These are phyloP conservation scores for Dendrobium nobile DNA, from an alignment of 106 monocot species.

Conservation along the genomic window DNA sequence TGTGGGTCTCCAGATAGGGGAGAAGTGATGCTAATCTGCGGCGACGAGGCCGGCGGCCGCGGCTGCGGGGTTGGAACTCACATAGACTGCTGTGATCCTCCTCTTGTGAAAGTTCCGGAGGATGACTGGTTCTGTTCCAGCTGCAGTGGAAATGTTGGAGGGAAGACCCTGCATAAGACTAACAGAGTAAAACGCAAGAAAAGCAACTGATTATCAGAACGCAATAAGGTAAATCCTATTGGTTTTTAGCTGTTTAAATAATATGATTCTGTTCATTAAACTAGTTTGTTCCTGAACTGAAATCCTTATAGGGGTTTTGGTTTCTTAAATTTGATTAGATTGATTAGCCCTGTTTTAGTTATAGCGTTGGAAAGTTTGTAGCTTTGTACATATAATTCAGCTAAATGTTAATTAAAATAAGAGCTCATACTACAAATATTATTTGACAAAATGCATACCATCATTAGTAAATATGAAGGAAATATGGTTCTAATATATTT, in stretches of 20 bases:
- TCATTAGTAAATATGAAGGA: too few species aligned
- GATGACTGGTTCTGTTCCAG: slow-evolving; percentile 73
- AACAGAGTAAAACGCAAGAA: slow-evolving; percentile 9
- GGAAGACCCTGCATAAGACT: background rate
- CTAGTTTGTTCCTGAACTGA: background rate
- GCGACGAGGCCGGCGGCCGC: slow-evolving; percentile 34
- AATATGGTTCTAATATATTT: too few species aligned
- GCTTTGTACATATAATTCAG: background rate
- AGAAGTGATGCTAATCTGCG: slow-evolving; percentile 84
- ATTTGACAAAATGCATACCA: too few species aligned
- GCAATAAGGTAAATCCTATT: background rate
- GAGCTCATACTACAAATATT: too few species aligned
- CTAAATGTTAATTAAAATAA: too few species aligned
- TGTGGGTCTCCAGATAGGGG: slow-evolving; percentile 48
- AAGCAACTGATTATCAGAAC: background rate
- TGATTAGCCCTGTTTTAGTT: background rate
- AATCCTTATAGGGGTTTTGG: background rate
- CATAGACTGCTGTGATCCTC: slow-evolving; percentile 78
- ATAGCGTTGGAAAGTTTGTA: background rate
- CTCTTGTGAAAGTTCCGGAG: slow-evolving; percentile 49
- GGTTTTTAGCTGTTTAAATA: background rate
- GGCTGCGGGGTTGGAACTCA: slow-evolving; percentile 83
- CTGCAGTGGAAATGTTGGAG: slow-evolving; percentile 16
- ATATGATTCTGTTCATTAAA: background rate
- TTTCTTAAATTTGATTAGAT: too few species aligned